Percentiles rank a stretch among this genome's conserved stretches.
These are phyloP conservation scores for Pisolithus orientalis DNA, from an alignment of 768 basidiomycete species.

Conservation along the genomic window DNA sequence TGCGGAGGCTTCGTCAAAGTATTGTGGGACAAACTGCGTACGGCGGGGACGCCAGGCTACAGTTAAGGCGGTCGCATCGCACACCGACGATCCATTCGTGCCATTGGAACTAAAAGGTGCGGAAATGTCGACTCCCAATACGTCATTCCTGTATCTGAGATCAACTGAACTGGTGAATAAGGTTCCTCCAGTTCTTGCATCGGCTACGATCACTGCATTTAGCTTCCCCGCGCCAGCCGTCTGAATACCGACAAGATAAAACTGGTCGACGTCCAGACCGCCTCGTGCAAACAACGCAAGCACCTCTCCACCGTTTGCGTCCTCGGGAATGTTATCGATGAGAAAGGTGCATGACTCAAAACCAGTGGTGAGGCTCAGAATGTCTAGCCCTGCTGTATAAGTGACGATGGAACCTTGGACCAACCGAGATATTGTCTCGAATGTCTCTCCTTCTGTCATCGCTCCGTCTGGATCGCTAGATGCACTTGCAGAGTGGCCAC, in stretches of 20 bases:
- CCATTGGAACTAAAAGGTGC: neutral
- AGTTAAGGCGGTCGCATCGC: neutral
- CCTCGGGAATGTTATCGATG: slow-evolving; percentile 39
- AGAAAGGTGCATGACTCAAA: slow-evolving; percentile 47
- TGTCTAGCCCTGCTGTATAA: slow-evolving; percentile 43
- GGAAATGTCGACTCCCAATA: neutral
- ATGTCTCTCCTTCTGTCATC: neutral
- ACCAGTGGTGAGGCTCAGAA: slow-evolving; percentile 39
- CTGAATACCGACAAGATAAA: slow-evolving; percentile 31
- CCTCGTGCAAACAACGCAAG: slow-evolving; percentile 37
- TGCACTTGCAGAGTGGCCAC: no score
- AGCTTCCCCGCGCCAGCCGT: slow-evolving; percentile 20
- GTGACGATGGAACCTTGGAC: slow-evolving; percentile 46
- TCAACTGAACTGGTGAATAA: slow-evolving; percentile 43
- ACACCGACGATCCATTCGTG: neutral
- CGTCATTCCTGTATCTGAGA: slow-evolving; percentile 37
- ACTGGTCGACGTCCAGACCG: slow-evolving; percentile 29
- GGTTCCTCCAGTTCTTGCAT: slow-evolving; percentile 33
- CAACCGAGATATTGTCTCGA: slow-evolving; percentile 11
- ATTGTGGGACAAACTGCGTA: neutral
- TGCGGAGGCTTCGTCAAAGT: neutral
- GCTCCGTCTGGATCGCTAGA: neutral
- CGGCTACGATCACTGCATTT: slow-evolving; percentile 41
- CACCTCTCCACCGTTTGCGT: slow-evolving; percentile 36
- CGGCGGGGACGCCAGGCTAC: neutral